Conservation (phyloP, 2,329 filamentous ascomycete species). For the Fusarium begoniae region DNA sequence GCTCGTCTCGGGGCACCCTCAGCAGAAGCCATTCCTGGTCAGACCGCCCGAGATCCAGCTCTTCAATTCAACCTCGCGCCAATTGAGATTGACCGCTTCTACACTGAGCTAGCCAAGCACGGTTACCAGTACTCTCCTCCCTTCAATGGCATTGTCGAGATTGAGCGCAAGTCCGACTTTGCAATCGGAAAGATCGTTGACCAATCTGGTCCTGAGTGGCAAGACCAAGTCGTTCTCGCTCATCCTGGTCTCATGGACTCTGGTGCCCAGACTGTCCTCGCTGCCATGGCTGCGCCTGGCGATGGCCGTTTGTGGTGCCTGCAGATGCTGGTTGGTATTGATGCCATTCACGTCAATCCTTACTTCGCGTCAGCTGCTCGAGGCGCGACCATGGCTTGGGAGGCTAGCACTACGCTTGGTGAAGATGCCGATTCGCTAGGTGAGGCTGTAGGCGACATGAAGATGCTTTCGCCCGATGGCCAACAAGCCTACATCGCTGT, state of each 20-base stretch:
- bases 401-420: background rate
- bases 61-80: background rate
- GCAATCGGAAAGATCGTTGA: background rate
- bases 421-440: background rate
- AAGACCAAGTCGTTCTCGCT: background rate
- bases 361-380: background rate
- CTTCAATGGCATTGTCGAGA: constrained; percentile 6
- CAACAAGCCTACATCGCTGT: background rate
- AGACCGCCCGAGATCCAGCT: background rate
- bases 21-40: background rate
- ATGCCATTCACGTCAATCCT: background rate
- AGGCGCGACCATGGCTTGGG: background rate
- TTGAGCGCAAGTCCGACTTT: constrained; percentile 6
- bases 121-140: background rate
- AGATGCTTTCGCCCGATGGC: background rate
- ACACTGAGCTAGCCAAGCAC: constrained; percentile 3
- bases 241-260: constrained; percentile 8
- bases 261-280: background rate
- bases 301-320: constrained; percentile 1
- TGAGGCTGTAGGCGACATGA: background rate
- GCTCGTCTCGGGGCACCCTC: background rate
- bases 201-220: background rate
- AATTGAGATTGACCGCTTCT: constrained; percentile 1
- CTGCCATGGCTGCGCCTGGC: background rate
- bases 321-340: background rate